Evolutionary conservation across 2,329 filamentous ascomycete species (phyloP), one percentile per base, ranked within the genome.

Genomic region (Epichloe baconii): DNA sequence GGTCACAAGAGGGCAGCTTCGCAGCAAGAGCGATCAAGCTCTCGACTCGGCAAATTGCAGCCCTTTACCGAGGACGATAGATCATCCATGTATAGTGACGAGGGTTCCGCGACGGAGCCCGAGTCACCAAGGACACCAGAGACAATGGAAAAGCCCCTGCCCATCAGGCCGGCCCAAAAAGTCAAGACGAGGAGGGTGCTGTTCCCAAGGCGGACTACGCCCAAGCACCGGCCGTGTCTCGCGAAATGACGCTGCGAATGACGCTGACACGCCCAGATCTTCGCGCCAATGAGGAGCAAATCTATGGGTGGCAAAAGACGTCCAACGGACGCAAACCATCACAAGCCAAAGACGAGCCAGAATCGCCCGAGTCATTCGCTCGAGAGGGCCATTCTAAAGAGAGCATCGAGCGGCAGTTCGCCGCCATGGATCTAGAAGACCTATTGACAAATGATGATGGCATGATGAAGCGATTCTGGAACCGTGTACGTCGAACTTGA

Each of bases 231-330:
- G 70, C 75, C 0, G 75, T 77, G 36, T 84, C 80, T 51, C 63
- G 90, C 36, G 90, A 97, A 66, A 96, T 96, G 90, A 97, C 93
- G 3, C 70, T 97, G 47, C 86, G 90, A 47, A 95, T 97, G 89
- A 97, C 91, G 0, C 76, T 97, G 50, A 97, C 93, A 3, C 77
- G 90, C 45, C 87, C 89, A 0, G 91, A 97, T 63, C 75, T 97
- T 46, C 82, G 89, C 42, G 83, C 83, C 4, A 75, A 83, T 55
- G 85, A 91, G 55, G 80, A 84, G 11, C 75, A 83, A 54, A 75
- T 87, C 15, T 87, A 89, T 59, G 81, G 81, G 42, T 86, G 82
- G 80, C 79, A 84, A 60, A 61, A 65, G 53, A 57, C 53, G 42
- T 52, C 57, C 40, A 58, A 47, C 54, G 70, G 56, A 66, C 75